Percentiles rank a stretch among this genome's conserved stretches.
Evolutionary conservation across 257 asterid species (phyloP).

Genomic region (Lantana camara): DNA sequence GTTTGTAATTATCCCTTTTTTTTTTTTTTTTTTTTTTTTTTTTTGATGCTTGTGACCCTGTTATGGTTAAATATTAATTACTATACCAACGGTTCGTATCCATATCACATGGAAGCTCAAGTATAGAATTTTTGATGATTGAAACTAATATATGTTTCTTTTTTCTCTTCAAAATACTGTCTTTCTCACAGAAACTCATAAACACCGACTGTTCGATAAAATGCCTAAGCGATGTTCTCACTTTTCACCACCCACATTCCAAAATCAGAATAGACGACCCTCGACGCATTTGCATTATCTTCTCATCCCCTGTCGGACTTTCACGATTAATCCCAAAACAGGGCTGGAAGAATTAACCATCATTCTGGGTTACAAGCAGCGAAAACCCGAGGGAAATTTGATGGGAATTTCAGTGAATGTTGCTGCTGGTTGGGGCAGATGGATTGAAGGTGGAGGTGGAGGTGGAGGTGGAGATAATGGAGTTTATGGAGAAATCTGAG

Average conservation of each 20-base stretch:
- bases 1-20: too few species aligned
- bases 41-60: too few species aligned
- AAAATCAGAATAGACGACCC: slow-evolving; percentile 22
- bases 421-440: slow-evolving; percentile 62
- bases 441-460: slow-evolving; percentile 69
- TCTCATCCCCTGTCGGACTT: slow-evolving; percentile 18
- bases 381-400: slow-evolving; percentile 13
- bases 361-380: slow-evolving; percentile 25
- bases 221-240: slow-evolving; percentile 83
- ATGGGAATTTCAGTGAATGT: slow-evolving; percentile 24
- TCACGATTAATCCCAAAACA: slow-evolving; percentile 24
- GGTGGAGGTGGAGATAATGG: slow-evolving; percentile 68
- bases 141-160: too few species aligned
- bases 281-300: slow-evolving; percentile 31
- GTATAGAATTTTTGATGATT: too few species aligned
- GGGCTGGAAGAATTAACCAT: slow-evolving; percentile 2
- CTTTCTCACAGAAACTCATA: neutral
- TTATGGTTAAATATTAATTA: too few species aligned
- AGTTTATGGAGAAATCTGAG: slow-evolving; percentile 79
- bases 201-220: slow-evolving; percentile 51
- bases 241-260: slow-evolving; percentile 37
- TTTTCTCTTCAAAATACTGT: neutral
- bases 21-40: too few species aligned
- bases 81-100: too few species aligned
- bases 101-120: too few species aligned